These are phyloP conservation scores for Beauveria medogensis DNA, from an alignment of 2,329 filamentous ascomycete species.

Conservation along the genomic window DNA sequence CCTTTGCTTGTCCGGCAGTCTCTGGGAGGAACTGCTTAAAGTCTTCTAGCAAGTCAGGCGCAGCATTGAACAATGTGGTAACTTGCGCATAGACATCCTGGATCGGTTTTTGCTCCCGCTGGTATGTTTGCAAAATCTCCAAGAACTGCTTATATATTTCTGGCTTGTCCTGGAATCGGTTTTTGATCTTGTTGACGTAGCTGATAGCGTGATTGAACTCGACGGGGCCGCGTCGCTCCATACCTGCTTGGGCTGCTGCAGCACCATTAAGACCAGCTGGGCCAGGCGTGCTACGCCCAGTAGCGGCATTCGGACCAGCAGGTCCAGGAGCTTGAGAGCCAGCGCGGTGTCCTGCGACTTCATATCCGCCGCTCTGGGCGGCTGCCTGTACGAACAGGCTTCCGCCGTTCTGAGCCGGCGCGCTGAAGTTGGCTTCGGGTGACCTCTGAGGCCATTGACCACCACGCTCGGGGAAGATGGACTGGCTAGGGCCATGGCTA, in stretches of 20 bases:
- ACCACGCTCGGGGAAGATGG: slow-evolving; percentile 39
- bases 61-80: slow-evolving; percentile 84
- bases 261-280: slow-evolving; percentile 55
- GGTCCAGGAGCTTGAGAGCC: slow-evolving; percentile 29
- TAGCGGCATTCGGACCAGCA: slow-evolving; percentile 46
- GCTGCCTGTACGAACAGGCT: slow-evolving; percentile 38
- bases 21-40: slow-evolving; percentile 98
- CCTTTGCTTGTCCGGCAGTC: slow-evolving; percentile 52
- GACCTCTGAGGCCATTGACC: slow-evolving; percentile 50
- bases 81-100: slow-evolving; percentile 98
- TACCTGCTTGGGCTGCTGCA: slow-evolving; percentile 48
- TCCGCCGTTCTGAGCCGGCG: slow-evolving; percentile 43
- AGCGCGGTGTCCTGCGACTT: slow-evolving; percentile 15
- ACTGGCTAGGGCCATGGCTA: slow-evolving; percentile 31
- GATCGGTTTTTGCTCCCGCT: slow-evolving; percentile 95
- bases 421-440: slow-evolving; percentile 54
- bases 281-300: slow-evolving; percentile 48
- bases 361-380: slow-evolving; percentile 28
- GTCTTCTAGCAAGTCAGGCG: slow-evolving; percentile 90
- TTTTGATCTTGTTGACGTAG: slow-evolving; percentile 99
- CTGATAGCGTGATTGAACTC: slow-evolving; percentile 99
- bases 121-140: slow-evolving; percentile 96
- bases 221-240: slow-evolving; percentile 86
- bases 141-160: slow-evolving; percentile 99
- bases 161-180: slow-evolving; percentile 90